Conservation (phyloP, 1,284 basidiomycete genomes). For the Boletellus dicymbophilus region DNA sequence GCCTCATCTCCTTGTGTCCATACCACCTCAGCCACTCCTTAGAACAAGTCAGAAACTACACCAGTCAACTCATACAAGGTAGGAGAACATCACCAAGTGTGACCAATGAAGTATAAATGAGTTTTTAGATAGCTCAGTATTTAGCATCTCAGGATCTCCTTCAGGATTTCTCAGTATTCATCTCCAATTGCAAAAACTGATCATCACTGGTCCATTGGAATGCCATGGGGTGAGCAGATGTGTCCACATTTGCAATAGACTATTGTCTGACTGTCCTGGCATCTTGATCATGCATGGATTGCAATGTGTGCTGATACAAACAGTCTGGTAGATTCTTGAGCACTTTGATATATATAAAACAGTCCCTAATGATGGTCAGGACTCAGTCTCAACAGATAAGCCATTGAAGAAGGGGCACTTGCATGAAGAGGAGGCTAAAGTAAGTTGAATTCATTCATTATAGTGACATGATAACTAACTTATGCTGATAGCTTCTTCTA, state of each 20-base stretch:
- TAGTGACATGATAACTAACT: too few species aligned
- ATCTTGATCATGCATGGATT: not conserved
- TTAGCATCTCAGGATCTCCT: not conserved
- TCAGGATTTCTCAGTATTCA: too few species aligned
- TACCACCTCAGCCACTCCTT: conserved; percentile 1
- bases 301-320: not conserved
- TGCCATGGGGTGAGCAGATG: not conserved
- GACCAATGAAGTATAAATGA: too few species aligned
- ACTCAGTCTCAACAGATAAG: too few species aligned
- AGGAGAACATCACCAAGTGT: too few species aligned
- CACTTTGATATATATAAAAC: not conserved
- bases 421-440: too few species aligned
- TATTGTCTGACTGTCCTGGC: not conserved
- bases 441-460: too few species aligned
- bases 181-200: too few species aligned
- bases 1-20: too few species aligned
- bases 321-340: not conserved
- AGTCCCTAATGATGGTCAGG: not conserved
- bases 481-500: not conserved
- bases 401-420: too few species aligned
- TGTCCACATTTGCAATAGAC: not conserved
- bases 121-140: too few species aligned
- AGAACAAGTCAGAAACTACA: not conserved
- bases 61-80: conserved; percentile 1
- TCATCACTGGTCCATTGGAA: too few species aligned